Evolutionary conservation across 306 rosid genomes (phyloP).

Genomic region (Vigna trinervia): DNA sequence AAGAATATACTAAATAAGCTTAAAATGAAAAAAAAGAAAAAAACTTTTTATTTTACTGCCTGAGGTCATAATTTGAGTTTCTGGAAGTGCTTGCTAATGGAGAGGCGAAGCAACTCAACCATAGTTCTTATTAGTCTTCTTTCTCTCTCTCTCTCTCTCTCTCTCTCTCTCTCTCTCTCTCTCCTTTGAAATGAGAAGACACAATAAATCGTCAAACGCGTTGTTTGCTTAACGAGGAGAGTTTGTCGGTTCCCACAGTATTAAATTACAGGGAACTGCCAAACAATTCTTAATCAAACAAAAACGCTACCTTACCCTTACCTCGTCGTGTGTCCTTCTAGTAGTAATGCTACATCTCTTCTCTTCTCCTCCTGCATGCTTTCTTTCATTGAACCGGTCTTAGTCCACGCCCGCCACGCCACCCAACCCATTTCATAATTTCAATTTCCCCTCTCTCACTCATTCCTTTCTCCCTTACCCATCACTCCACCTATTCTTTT

Average conservation of each 20-base stretch:
- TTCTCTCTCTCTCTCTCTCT: slow-evolving; percentile 10
- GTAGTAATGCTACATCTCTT: not conserved
- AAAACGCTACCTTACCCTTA: slow-evolving; percentile 25
- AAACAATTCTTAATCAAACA: not conserved
- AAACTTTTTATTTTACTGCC: not conserved
- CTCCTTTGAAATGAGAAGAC: slow-evolving; percentile 3
- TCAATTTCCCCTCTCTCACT: slow-evolving; percentile 4
- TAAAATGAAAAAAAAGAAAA: no score
- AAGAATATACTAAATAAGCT: no score
- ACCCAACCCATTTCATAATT: slow-evolving; percentile 8
- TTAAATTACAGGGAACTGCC: slow-evolving; percentile 29
- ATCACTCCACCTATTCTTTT: not conserved
- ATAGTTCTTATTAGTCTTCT: not conserved
- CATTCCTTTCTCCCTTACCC: slow-evolving; percentile 22
- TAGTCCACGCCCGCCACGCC: slow-evolving; percentile 61
- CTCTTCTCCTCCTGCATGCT: slow-evolving; percentile 40
- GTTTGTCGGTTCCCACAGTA: slow-evolving; percentile 40
- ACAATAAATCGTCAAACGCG: slow-evolving; percentile 32
- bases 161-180: slow-evolving; percentile 14
- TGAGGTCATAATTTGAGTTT: slow-evolving; percentile 18
- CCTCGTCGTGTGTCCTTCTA: not conserved
- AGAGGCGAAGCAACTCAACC: not conserved
- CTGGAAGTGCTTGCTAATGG: slow-evolving; percentile 29
- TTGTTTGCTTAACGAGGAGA: slow-evolving; percentile 5
- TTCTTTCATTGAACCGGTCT: slow-evolving; percentile 77